Base-by-base conservation (phyloP, 140 eudicot species). In the Erigeron philadelphicus region DNA sequence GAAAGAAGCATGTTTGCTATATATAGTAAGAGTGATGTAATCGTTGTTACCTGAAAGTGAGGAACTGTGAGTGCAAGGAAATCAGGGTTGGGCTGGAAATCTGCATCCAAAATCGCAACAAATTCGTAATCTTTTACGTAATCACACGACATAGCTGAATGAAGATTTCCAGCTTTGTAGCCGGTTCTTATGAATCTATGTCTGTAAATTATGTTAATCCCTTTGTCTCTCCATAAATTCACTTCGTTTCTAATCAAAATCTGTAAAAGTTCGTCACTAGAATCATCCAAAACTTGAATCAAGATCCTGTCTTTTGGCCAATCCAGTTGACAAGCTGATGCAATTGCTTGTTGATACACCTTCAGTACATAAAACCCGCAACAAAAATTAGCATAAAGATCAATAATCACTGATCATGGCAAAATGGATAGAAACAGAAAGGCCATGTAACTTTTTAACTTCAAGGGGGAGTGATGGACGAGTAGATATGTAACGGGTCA, bases 81-180 rank as follows among this genome's bases (percentile, higher is more conserved):
- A 81, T 90, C 97, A 38, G 93, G 86, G 53, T 79, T 84, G 45
- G 97, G 97, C 73, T 87, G 95, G 72, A 90, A 90, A 63, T 90
- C 97, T 7, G 97, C 97, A 77, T 90, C 97, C 73, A 90, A 83
- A 50, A 90, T 90, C 13, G 97, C 91, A 21, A 87, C 97, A 44
- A 87, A 90, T 66, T 90, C 97, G 23, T 87, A 90, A 80, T 90
- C 76, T 68, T 90, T 84, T 46, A 90, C 97, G 71, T 90, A 90
- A 76, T 87, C 95, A 85, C 97, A 87, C 11, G 95, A 74, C 97
- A 90, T 90, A 55, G 97, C 97, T 15, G 97, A 87, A 69, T 90
- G 90, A 31, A 90, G 82, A 75, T 90, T 90, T 52, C 97, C 97
- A 11, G 97, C 97, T 81, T 90, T 90, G 80, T 86, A 86, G 42